A percentile compares a stretch with the other conserved stretches of the same genome.
Evolutionary conservation across 106 monocot genomes (phyloP).

Genomic region (Apostasia shenzhenica): DNA sequence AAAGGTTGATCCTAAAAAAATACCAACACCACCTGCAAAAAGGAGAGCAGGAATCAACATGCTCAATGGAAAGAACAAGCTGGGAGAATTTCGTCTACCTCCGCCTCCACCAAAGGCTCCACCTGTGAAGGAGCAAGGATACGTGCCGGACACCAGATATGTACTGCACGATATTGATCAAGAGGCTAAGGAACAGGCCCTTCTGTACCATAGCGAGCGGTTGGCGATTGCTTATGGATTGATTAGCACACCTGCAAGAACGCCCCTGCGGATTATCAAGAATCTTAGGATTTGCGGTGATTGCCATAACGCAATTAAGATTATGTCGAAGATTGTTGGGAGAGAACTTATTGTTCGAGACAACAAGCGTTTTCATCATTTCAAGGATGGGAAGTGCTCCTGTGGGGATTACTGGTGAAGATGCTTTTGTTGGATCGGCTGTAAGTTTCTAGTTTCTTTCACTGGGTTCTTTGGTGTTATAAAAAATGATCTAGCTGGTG

Average conservation of each 20-base stretch:
- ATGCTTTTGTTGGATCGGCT: not conserved
- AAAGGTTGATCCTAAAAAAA: constrained; percentile 32
- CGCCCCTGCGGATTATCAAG: constrained; percentile 84
- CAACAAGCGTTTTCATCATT: constrained; percentile 88
- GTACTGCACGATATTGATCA: constrained; percentile 96
- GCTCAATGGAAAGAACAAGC: constrained; percentile 81
- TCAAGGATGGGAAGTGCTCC: constrained; percentile 92
- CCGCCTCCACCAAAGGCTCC: constrained; percentile 47
- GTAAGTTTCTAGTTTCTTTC: too few relatives aligned
- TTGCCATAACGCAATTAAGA: constrained; percentile 96
- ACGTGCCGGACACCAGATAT: constrained; percentile 92
- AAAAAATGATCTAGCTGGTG: too few relatives aligned
- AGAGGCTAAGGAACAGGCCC: constrained; percentile 93
- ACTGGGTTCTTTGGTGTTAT: too few relatives aligned
- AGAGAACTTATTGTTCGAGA: constrained; percentile 89
- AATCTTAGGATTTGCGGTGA: constrained; percentile 83
- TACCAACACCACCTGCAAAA: constrained; percentile 54
- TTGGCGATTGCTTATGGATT: constrained; percentile 92
- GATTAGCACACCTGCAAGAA: constrained; percentile 90
- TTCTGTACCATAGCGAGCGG: constrained; percentile 91
- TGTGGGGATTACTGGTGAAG: constrained; percentile 88
- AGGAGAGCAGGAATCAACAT: constrained; percentile 55
- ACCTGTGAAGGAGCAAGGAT: constrained; percentile 66
- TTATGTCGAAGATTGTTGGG: constrained; percentile 95
- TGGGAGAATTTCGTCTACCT: constrained; percentile 56